Conservation (phyloP, 768 basidiomycete species). For the Suillus luteus region DNA sequence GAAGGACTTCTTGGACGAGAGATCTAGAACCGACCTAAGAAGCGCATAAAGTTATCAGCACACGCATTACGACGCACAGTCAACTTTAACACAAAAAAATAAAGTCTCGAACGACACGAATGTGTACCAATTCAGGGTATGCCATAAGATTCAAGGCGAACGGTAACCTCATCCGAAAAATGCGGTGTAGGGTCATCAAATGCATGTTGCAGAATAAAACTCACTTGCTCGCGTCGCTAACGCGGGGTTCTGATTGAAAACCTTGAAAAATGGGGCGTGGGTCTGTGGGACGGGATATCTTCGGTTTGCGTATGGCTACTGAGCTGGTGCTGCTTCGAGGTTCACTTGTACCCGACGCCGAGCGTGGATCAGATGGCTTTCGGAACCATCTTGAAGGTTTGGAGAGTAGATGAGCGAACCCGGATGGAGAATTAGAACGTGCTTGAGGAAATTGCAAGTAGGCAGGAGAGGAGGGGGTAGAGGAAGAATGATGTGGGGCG, state of each 20-base stretch:
- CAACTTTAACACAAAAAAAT: conserved; percentile 4
- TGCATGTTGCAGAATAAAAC: conserved; percentile 24
- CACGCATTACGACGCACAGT: neutral
- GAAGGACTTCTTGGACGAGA: conserved; percentile 50
- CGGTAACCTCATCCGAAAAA: neutral
- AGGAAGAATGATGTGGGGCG: conserved; percentile 19
- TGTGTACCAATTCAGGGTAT: conserved; percentile 9
- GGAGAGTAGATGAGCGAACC: conserved; percentile 64
- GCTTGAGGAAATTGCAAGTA: conserved; percentile 41
- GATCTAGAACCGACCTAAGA: conserved; percentile 65
- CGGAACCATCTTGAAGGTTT: conserved; percentile 77
- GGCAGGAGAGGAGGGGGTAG: conserved; percentile 35
- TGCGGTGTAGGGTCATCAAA: neutral
- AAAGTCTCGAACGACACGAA: conserved; percentile 8
- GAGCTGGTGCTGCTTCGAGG: conserved; percentile 53
- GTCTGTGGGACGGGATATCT: conserved; percentile 85
- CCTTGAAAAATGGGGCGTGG: conserved; percentile 66
- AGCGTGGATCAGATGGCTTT: conserved; percentile 55
- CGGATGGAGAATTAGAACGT: conserved; percentile 65
- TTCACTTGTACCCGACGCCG: conserved; percentile 41
- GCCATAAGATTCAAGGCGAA: conserved; percentile 5
- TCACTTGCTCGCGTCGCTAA: conserved; percentile 54
- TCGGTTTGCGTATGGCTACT: conserved; percentile 54
- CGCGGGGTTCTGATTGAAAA: conserved; percentile 49
- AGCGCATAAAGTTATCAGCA: conserved; percentile 25